Evolutionary conservation across 441 rosid species (phyloP).

Genomic region (Eutrema salsugineum): DNA sequence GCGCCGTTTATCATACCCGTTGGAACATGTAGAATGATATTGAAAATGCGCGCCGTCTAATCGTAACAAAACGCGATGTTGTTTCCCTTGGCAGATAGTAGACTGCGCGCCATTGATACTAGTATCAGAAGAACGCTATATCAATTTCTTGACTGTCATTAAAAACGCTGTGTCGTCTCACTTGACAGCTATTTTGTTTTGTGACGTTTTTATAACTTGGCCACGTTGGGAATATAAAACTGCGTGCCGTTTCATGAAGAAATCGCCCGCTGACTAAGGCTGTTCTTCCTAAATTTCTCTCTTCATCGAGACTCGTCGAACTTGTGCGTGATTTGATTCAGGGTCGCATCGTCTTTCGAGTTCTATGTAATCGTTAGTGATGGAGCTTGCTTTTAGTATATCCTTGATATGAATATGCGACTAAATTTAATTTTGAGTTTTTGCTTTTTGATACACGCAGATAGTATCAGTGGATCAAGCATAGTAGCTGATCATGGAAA

Average conservation of each 20-base stretch:
- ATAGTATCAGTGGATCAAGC: constrained; percentile 14
- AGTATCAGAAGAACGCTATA: background rate
- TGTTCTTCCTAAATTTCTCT: background rate
- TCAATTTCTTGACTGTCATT: background rate
- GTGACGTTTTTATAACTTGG: background rate
- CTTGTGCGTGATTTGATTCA: background rate
- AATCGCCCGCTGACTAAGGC: background rate
- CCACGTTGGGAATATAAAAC: background rate
- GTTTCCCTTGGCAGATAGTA: background rate
- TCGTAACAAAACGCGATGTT: background rate
- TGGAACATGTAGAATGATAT: too few species aligned
- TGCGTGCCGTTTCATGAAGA: background rate
- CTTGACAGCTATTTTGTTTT: background rate
- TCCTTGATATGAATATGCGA: background rate
- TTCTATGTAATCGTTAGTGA: background rate
- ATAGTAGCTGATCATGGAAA: constrained; percentile 39
- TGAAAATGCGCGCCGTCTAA: background rate
- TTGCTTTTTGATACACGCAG: constrained; percentile 4
- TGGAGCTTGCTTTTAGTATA: background rate
- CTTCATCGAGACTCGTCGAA: background rate
- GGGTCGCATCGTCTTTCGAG: background rate
- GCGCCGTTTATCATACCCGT: background rate
- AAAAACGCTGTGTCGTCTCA: background rate
- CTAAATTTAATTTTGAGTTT: background rate
- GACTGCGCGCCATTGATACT: background rate